These are phyloP conservation scores for Oryza meridionalis DNA, from an alignment of 176 grass and related monocot genomes.

Conservation along the genomic window DNA sequence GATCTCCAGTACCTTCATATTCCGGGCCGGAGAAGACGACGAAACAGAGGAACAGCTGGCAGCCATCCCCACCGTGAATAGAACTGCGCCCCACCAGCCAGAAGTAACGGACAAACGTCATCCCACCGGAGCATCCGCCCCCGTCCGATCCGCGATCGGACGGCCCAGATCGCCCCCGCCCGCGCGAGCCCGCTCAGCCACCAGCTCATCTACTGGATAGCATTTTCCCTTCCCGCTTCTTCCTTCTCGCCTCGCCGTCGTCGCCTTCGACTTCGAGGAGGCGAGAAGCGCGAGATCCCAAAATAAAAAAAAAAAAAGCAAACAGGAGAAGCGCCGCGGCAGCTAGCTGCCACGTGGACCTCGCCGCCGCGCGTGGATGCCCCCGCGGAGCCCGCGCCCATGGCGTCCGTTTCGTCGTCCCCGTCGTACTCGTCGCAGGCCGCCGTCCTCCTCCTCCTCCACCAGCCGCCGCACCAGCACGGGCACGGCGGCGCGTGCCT, in stretches of 20 bases:
- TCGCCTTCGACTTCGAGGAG: constrained; percentile 2
- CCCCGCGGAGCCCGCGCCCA: constrained; percentile 4
- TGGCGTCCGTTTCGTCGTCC: constrained; percentile 48
- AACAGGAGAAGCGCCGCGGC: not conserved
- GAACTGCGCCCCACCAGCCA: constrained; percentile 10
- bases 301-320: not conserved
- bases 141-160: not conserved
- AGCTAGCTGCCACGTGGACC: not conserved
- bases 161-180: not conserved
- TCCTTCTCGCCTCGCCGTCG: not conserved
- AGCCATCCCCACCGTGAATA: not conserved
- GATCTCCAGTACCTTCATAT: not conserved
- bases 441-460: constrained; percentile 24
- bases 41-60: not conserved
- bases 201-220: constrained; percentile 40
- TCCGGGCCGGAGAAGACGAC: not conserved
- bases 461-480: constrained; percentile 15
- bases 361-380: constrained; percentile 44
- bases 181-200: constrained; percentile 28
- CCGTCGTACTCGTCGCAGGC: constrained; percentile 44
- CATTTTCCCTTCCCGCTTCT: constrained; percentile 29
- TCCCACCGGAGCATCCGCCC: not conserved
- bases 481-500: constrained; percentile 11
- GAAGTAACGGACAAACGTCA: not conserved
- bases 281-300: not conserved